Conservation (phyloP, 1,139 yeast genomes). For the Magnusiomyces suaveolens region DNA sequence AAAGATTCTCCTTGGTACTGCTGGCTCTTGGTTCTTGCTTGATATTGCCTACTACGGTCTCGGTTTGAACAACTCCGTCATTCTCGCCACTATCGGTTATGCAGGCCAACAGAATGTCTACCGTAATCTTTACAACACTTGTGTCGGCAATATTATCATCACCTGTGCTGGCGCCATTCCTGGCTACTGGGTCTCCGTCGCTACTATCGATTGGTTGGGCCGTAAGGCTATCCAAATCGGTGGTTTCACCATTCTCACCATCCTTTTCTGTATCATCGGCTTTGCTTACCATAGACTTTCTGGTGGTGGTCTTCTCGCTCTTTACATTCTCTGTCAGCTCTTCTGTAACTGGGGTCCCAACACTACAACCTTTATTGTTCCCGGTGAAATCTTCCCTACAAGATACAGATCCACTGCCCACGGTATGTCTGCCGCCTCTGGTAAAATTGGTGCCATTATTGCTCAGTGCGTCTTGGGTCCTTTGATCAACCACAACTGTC, state of each 20-base stretch:
- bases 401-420: constrained; percentile 97
- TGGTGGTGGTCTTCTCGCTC: constrained; percentile 49
- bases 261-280: constrained; percentile 52
- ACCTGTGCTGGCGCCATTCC: constrained; percentile 56
- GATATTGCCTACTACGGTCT: constrained; percentile 92
- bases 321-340: constrained; percentile 55
- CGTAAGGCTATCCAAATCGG: constrained; percentile 52
- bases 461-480: constrained; percentile 63
- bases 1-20: constrained; percentile 81
- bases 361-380: constrained; percentile 88
- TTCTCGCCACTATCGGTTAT: constrained; percentile 77
- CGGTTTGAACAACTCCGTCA: constrained; percentile 72
- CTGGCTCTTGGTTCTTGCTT: constrained; percentile 92
- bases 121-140: constrained; percentile 50
- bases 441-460: constrained; percentile 94
- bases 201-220: constrained; percentile 51
- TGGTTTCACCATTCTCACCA: constrained; percentile 51
- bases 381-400: constrained; percentile 96
- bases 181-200: constrained; percentile 55
- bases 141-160: constrained; percentile 46
- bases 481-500: constrained; percentile 66
- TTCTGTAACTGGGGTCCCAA: constrained; percentile 79
- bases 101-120: constrained; percentile 62
- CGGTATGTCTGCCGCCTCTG: constrained; percentile 92
- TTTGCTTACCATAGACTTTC: constrained; percentile 43